Base-by-base conservation (phyloP, 2,329 filamentous ascomycete species). In the Colletotrichum liriopes region DNA sequence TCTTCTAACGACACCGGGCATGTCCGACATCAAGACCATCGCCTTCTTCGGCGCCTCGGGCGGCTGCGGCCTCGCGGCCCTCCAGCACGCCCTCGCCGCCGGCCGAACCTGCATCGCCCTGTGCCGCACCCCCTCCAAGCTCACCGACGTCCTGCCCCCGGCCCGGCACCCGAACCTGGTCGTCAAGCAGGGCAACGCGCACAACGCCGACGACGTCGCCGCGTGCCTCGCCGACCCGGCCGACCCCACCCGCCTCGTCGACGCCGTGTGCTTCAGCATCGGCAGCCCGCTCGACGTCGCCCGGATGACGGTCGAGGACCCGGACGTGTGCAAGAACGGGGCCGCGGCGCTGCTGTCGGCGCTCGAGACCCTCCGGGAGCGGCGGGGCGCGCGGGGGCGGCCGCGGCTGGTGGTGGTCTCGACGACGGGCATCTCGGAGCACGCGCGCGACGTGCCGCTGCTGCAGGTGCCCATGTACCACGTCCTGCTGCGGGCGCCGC, bases 31-130 rank as follows among this genome's bases (percentile, higher is more conserved):
- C 63, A 77, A 73, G 49, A 78, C 79, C 6, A 73, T 82, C 43
- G 79, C 80, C 60, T 80, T 85, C 77, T 81, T 86, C 74, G 85
- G 85, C 72, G 81, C 84, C 72, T 85, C 84, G 5, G 81, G 79
- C 55, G 85, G 84, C 65, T 82, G 79, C 72, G 82, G 82, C 55
- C 79, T 83, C 73, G 75, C 80, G 20, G 77, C 81, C 29, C 83
- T 86, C 71, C 78, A 79, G 32, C 77, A 76, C 58, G 77, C 80
- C 51, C 77, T 86, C 37, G 76, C 77, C 49, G 78, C 78, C n/a
- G 82, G 81, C 55, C 78, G 82, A 76, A 78, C 76, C 41, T 85
- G 83, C 78, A 77, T 81, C 67, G 83, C 80, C 72, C 80, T 86
- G 49, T 82, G 78, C 75, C 83, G 84, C 73, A 82, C 76, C 18